phyloP scores from a whole-genome alignment of 805 yeast species.

The Blastobotrys attinorum region DNA sequence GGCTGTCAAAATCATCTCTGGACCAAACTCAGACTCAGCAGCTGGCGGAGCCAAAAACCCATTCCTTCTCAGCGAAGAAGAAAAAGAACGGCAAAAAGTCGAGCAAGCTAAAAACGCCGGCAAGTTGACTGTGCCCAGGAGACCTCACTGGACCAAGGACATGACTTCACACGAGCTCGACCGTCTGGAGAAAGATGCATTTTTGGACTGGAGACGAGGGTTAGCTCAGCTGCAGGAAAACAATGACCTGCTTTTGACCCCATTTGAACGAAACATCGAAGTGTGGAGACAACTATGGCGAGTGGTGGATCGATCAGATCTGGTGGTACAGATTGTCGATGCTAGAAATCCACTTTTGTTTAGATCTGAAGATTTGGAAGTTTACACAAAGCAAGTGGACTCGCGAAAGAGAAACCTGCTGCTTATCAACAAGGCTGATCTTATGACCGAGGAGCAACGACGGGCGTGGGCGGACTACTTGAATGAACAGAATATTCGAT shows the following conservation, averaged over 20 bases:
- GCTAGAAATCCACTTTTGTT: slow-evolving; percentile 90
- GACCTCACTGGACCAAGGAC: slow-evolving; percentile 75
- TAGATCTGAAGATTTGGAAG: slow-evolving; percentile 81
- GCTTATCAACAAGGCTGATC: slow-evolving; percentile 89
- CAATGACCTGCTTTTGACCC: slow-evolving; percentile 81
- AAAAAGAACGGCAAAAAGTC: slow-evolving; percentile 47
- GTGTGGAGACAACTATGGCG: slow-evolving; percentile 99
- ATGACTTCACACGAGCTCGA: slow-evolving; percentile 75
- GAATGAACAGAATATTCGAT: slow-evolving; percentile 56
- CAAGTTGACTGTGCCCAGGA: slow-evolving; percentile 79
- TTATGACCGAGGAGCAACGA: slow-evolving; percentile 71
- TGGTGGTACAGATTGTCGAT: slow-evolving; percentile 94
- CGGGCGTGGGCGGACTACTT: slow-evolving; percentile 83
- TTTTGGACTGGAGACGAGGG: slow-evolving; percentile 88
- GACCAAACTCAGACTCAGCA: slow-evolving; percentile 37
- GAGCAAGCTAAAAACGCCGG: slow-evolving; percentile 47
- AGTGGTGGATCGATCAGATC: slow-evolving; percentile 89
- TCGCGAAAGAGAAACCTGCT: slow-evolving; percentile 71
- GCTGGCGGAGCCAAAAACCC: slow-evolving; percentile 42
- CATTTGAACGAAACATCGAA: slow-evolving; percentile 93
- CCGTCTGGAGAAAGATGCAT: slow-evolving; percentile 80
- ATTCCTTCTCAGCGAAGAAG: slow-evolving; percentile 56
- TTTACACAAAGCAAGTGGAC: slow-evolving; percentile 69
- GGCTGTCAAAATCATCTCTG: slow-evolving; percentile 75
- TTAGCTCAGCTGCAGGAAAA: slow-evolving; percentile 78